A percentile compares a stretch with the other conserved stretches of the same genome.
Evolutionary conservation across 192 early-diverging fungal genomes (phyloP).

Genomic region (Oehlia diaphana): DNA sequence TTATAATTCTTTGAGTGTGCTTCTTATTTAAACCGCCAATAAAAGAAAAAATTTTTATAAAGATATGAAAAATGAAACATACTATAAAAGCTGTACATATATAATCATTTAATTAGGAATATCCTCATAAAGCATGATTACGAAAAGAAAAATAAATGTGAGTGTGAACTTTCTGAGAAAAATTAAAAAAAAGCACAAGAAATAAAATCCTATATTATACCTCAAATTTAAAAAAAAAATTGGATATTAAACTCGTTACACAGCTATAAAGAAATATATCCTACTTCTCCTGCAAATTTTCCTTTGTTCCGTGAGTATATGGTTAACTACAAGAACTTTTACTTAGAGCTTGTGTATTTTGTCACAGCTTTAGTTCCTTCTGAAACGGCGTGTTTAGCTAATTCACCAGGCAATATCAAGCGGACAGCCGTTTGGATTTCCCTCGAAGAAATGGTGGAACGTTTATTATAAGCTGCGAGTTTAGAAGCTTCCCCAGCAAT

Average conservation of each 20-base stretch:
- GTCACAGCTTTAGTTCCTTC: constrained; percentile 98
- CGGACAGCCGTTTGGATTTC: constrained; percentile 88
- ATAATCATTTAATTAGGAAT: neutral
- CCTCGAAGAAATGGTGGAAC: constrained; percentile 92
- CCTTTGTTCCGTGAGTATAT: neutral
- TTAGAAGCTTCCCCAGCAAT: constrained; percentile 83
- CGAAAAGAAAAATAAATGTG: neutral
- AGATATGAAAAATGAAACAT: neutral
- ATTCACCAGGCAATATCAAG: constrained; percentile 76
- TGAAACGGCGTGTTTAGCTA: constrained; percentile 96
- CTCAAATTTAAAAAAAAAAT: neutral
- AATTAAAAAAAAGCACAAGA: neutral
- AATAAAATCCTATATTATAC: neutral
- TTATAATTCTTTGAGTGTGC: neutral
- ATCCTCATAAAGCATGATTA: neutral
- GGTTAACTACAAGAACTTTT: constrained; percentile 20
- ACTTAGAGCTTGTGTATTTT: constrained; percentile 89
- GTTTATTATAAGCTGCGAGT: constrained; percentile 93
- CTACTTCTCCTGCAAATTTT: neutral
- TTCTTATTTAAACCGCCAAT: neutral
- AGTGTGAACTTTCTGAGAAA: neutral
- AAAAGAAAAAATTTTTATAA: neutral
- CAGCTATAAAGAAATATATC: neutral
- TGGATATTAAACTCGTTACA: neutral
- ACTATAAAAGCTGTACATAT: neutral